phyloP scores from a whole-genome alignment of 2,329 filamentous ascomycete species.

The Colletotrichum sp. region DNA sequence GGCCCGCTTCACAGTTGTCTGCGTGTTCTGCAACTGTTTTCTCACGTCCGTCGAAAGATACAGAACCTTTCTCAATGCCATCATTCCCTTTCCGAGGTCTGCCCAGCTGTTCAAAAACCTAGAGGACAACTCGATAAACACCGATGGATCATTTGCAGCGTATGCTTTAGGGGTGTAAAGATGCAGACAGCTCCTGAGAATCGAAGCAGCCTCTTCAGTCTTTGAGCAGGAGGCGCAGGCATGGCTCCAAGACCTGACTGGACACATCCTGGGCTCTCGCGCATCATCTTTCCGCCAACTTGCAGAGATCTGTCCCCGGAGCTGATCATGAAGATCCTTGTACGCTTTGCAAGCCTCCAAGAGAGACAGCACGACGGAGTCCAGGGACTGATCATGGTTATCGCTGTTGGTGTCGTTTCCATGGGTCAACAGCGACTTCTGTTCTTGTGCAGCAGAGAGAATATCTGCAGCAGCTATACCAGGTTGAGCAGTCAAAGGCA shows the following conservation, averaged over 20 bases:
- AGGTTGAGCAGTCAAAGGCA: background rate
- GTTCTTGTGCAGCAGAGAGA: background rate
- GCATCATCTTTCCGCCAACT: background rate
- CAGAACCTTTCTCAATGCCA: background rate
- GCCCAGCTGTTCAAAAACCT: background rate
- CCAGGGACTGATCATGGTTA: background rate
- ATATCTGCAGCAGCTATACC: background rate
- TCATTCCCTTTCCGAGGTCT: background rate
- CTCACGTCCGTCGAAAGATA: background rate
- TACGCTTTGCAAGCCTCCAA: background rate
- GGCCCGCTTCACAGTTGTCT: background rate
- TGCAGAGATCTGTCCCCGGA: background rate
- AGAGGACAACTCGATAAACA: background rate
- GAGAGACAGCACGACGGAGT: background rate
- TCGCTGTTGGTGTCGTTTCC: background rate
- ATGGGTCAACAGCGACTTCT: background rate
- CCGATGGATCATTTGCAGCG: background rate
- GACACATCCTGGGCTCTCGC: background rate
- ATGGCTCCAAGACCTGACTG: background rate
- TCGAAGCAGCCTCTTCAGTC: background rate
- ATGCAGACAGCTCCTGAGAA: background rate
- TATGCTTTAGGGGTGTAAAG: background rate
- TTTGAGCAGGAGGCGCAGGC: background rate
- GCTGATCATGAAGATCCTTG: background rate
- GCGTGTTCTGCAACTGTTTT: background rate